A percentile compares a stretch with the other conserved stretches of the same genome.
These are phyloP conservation scores for Diospyros lotus DNA, from an alignment of 148 eudicot genomes.

Conservation along the genomic window DNA sequence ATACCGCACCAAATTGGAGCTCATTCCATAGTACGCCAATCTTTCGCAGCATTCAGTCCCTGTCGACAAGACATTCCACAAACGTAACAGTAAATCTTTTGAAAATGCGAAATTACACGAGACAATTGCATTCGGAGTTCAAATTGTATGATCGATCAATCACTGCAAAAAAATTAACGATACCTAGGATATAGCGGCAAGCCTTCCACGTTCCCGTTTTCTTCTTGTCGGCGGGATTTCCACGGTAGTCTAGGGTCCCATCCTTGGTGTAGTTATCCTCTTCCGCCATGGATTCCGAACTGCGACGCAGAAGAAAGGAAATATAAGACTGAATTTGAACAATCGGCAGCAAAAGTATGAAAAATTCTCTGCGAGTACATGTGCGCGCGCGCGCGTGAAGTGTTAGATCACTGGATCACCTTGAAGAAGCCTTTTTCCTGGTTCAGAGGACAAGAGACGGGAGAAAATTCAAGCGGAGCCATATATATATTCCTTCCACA, in stretches of 20 bases:
- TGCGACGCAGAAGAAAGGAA: neutral
- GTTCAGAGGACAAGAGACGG: no score
- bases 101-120: neutral
- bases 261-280: slow-evolving; percentile 23
- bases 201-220: slow-evolving; percentile 36
- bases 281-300: slow-evolving; percentile 9
- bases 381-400: no score
- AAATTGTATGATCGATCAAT: neutral
- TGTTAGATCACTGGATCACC: no score
- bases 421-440: no score
- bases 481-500: no score
- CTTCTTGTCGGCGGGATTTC: slow-evolving; percentile 23
- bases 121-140: neutral
- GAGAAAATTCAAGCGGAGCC: no score
- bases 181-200: slow-evolving; percentile 29
- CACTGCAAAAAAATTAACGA: neutral
- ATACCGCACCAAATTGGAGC: slow-evolving; percentile 25
- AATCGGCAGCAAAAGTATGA: no score
- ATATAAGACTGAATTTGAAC: no score
- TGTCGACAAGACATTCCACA: neutral
- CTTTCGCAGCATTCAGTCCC: slow-evolving; percentile 27
- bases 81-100: neutral
- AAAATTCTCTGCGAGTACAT: no score
- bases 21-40: slow-evolving; percentile 32
- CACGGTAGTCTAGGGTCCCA: slow-evolving; percentile 24